Base-by-base conservation (phyloP, 2,329 filamentous ascomycete species). In the Cladophialophora psammophila region DNA sequence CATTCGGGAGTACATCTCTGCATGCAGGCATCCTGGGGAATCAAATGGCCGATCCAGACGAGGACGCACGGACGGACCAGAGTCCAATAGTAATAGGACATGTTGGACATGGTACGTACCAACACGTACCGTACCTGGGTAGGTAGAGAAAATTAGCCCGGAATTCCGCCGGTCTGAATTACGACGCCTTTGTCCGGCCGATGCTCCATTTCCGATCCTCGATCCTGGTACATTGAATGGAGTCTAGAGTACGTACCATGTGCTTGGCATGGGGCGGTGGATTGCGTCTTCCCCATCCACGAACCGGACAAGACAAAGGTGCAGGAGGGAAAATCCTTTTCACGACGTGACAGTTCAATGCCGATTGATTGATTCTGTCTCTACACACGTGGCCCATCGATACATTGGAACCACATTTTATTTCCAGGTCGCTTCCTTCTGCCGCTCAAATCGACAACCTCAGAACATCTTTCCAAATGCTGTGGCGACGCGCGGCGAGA, bases 151-250 rank as follows among this genome's bases (percentile, higher is more conserved):
- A 38, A 38, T 13, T 13, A 9, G 7, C 8, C 36, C 42, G 45
- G 45, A 26, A 26, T 50, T 26, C 18, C 10, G 18, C 45, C 45
- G 18, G 45, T 6, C 18, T 20, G 45, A 9, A 50, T 50, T 50
- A 50, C 45, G 45, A 48, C 42, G 42, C 7, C 45, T 50, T 50
- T n/a, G 18, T 50, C 45, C 45, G 18, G 20, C 45, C 45, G 45
- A 50, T 31, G 45, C 40, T 20, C 18, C n/a, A 45, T 45, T 45
- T 5, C 18, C 20, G 40, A 42, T 42, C 40, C 40, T n/a, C 20
- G 40, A 42, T 42, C 40, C 40, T n/a, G 40, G 40, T 42, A n/a
- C 40, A 42, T 42, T n/a, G 38, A n/a, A 42, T 42, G 40, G 40
- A 42, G 40, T 42, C 40, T 42, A 13, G 15, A 42, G 8, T 42